Evolutionary conservation across 257 asterid genomes (phyloP), one percentile per base, ranked within the genome.

Genomic region (Jacaranda mimosifolia): DNA sequence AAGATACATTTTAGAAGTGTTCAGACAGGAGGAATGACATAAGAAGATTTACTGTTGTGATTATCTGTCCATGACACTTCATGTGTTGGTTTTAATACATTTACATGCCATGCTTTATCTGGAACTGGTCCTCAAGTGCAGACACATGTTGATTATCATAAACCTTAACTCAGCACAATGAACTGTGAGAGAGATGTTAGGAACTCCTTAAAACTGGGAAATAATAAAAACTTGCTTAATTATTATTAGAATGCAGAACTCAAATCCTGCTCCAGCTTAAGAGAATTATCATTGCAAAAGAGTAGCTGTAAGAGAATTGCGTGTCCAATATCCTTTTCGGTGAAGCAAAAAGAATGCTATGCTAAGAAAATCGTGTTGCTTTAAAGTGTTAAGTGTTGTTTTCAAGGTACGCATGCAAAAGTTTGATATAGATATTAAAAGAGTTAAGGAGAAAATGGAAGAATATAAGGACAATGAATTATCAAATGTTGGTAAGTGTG

Each of bases 121-220:
- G 3, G 15, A 59, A 35, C 35, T 63, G 64, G 46, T 63, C 11
- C 4, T 7, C 9, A 53, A 36, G 63, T 68, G 38, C 55, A 15
- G 57, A 13, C 18, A 39, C 57, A 36, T 76, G 71, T 68, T 68
- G 77, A 77, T 56, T 74, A 53, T 5, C 52, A 6, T 43, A 12
- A n/a, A 63, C 46, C 52, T 57, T n/a, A 48, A 53, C 36, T 19
- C 63, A 19, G 51, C 42, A 40, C 67, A 74, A 39, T 69, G 60
- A 68, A 45, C 56, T 75, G 63, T 73, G 63, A 43, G 55, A 11
- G 17, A 32, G 57, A 9, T 46, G 57, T 26, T 49, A 21, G 43
- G 46, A 26, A 63, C 53, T 52, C 63, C 19, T 26, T 26, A 48
- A 49, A 46, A 9, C 32, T 45, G 19, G 58, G 42, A 49, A 26